Conservation (phyloP, 805 yeast species). For the Torulaspora gathmanii region DNA sequence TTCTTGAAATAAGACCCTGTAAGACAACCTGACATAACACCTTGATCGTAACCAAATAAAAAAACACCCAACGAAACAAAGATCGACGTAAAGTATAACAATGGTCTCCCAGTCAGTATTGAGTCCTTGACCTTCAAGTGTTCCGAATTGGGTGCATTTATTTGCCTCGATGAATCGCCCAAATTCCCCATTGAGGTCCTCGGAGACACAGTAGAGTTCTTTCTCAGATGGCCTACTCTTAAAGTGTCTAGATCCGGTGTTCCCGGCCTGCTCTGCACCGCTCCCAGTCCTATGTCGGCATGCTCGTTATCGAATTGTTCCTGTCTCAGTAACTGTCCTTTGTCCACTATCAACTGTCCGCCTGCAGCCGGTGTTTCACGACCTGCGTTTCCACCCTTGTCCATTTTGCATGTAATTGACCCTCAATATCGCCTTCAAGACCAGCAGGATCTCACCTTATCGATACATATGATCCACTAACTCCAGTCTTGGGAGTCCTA, state of each 20-base stretch:
- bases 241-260: not conserved
- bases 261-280: not conserved
- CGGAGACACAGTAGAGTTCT: constrained; percentile 9
- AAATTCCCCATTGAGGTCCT: constrained; percentile 2
- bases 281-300: constrained; percentile 8
- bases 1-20: constrained; percentile 65
- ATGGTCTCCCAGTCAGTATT: constrained; percentile 20
- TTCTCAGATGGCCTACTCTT: not conserved
- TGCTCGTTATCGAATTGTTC: constrained; percentile 8
- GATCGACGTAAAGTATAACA: constrained; percentile 39
- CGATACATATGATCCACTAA: not conserved
- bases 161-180: constrained; percentile 6
- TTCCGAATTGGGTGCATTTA: constrained; percentile 11
- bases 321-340: constrained; percentile 3
- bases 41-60: constrained; percentile 79
- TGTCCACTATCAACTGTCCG: not conserved
- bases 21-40: constrained; percentile 83
- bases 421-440: not conserved
- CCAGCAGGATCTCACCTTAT: not conserved
- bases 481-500: not conserved
- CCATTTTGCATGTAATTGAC: not conserved
- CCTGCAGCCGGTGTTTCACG: not conserved
- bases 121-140: constrained; percentile 19
- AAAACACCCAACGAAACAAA: constrained; percentile 48
- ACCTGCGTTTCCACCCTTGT: not conserved